phyloP scores from a whole-genome alignment of 116 monocot species.

The Dioscorea cayenensis region DNA sequence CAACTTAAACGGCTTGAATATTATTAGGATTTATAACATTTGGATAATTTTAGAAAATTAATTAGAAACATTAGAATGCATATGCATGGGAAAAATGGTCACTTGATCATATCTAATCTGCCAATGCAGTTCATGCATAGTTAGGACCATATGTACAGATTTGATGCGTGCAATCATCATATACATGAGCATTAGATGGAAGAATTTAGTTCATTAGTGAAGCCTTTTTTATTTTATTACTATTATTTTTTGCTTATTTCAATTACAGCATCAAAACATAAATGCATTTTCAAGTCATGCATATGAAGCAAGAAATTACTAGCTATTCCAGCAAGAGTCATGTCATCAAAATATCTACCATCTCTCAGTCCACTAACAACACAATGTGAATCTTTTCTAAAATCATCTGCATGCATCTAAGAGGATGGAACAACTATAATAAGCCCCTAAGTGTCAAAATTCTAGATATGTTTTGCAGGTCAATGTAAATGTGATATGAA shows the following conservation, averaged over 20 bases:
- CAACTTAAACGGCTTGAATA: no score
- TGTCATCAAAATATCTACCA: conserved; percentile 99
- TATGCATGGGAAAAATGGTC: no score
- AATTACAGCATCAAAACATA: not conserved
- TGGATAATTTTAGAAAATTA: conserved; percentile 1
- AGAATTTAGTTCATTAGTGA: no score
- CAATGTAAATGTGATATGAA: not conserved
- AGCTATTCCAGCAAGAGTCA: conserved; percentile 97
- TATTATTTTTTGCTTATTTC: no score
- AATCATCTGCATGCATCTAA: conserved; percentile 99
- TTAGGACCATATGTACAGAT: no score
- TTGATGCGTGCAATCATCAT: no score
- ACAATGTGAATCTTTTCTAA: conserved; percentile 74
- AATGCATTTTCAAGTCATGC: not conserved
- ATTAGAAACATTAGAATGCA: no score
- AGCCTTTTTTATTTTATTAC: no score
- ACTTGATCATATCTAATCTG: no score
- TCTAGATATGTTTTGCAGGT: not conserved
- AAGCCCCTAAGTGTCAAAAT: not conserved
- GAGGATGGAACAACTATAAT: conserved; percentile 9
- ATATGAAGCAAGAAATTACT: conserved; percentile 26
- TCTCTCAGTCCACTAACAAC: conserved; percentile 80
- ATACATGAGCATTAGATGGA: no score
- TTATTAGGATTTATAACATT: not conserved
- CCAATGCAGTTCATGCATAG: no score